These are phyloP conservation scores for Trichocladium antarcticum DNA, from an alignment of 495 filamentous ascomycete species.

Conservation along the genomic window DNA sequence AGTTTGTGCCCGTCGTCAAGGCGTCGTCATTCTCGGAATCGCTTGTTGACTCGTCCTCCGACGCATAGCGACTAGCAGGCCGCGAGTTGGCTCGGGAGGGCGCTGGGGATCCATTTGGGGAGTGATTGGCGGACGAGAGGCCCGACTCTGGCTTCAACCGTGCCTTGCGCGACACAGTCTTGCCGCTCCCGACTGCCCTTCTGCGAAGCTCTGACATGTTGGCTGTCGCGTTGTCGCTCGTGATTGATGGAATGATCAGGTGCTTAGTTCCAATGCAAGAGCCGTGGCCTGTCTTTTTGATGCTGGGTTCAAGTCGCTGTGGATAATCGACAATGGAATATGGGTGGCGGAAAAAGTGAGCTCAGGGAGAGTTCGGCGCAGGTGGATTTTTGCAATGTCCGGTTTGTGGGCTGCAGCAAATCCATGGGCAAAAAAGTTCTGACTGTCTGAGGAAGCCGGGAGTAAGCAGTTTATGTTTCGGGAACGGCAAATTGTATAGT, in stretches of 20 bases:
- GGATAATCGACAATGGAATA: background rate
- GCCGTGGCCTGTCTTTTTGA: background rate
- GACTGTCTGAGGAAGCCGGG: background rate
- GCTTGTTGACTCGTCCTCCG: slow-evolving; percentile 73
- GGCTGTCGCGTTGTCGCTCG: background rate
- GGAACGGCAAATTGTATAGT: too few relatives aligned
- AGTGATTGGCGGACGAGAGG: slow-evolving; percentile 39
- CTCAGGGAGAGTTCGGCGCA: background rate
- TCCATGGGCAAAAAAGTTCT: background rate
- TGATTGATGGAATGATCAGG: background rate
- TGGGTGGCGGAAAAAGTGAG: background rate
- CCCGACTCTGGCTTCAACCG: slow-evolving; percentile 58
- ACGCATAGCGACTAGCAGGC: slow-evolving; percentile 49
- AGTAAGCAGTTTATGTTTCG: too few relatives aligned
- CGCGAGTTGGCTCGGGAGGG: slow-evolving; percentile 38
- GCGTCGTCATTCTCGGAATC: slow-evolving; percentile 35
- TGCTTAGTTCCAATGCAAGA: background rate
- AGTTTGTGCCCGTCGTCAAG: slow-evolving; percentile 25
- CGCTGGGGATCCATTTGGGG: slow-evolving; percentile 23
- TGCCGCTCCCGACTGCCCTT: slow-evolving; percentile 70
- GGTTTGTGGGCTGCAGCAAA: background rate
- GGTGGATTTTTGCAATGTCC: background rate
- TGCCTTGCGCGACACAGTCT: slow-evolving; percentile 88
- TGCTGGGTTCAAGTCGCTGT: background rate
- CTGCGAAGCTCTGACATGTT: slow-evolving; percentile 71